Conservation (phyloP, 164 flowering plant genomes). For the Buxus sempervirens region DNA sequence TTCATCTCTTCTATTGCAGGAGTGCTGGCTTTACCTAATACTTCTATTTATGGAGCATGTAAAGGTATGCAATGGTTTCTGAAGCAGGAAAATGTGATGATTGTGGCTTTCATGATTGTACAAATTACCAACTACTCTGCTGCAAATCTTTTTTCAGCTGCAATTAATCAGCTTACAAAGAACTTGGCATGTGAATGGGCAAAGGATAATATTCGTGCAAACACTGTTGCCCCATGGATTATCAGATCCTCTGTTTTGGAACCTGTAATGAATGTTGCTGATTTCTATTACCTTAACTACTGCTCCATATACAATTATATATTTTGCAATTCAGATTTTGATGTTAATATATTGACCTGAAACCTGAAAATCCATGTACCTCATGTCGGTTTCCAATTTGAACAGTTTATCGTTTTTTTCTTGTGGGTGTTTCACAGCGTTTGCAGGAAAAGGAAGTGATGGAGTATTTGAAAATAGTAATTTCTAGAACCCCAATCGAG, state of each 20-base stretch:
- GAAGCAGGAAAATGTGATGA: not conserved
- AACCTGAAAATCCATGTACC: too few relatives aligned
- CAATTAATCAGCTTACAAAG: conserved; percentile 26
- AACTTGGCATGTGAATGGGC: conserved; percentile 36
- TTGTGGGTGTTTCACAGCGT: too few relatives aligned
- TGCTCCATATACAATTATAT: too few relatives aligned
- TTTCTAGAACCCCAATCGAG: conserved; percentile 29
- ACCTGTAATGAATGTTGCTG: too few relatives aligned
- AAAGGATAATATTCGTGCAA: conserved; percentile 22
- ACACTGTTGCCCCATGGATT: conserved; percentile 23
- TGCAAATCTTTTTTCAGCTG: conserved; percentile 22
- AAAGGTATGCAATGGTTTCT: conserved; percentile 47
- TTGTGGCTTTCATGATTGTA: conserved; percentile 1
- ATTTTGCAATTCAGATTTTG: too few relatives aligned
- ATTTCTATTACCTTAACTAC: too few relatives aligned
- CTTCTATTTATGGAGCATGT: conserved; percentile 53
- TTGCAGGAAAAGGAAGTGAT: too few relatives aligned
- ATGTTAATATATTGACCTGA: too few relatives aligned
- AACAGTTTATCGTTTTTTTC: too few relatives aligned
- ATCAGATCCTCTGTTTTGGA: conserved; percentile 18
- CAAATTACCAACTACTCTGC: too few relatives aligned
- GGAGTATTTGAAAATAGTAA: conserved; percentile 29
- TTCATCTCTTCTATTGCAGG: conserved; percentile 82
- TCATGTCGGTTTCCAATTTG: too few relatives aligned
- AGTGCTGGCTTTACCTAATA: conserved; percentile 28